Evolutionary conservation across 2,329 filamentous ascomycete genomes (phyloP).

Genomic region (Myriosclerotinia curreyana): DNA sequence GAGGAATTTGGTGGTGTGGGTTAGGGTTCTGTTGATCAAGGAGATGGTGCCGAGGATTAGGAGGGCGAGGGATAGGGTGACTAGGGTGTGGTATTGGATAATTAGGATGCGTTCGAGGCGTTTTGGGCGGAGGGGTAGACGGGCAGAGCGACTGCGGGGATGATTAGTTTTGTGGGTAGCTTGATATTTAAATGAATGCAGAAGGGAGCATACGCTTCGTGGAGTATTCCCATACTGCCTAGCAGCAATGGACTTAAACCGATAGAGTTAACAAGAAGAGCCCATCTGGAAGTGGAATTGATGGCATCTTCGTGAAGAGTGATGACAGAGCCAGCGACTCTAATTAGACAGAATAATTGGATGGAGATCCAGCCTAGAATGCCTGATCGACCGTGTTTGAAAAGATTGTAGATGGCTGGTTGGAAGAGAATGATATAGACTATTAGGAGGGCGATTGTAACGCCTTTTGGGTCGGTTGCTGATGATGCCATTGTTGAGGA

Average conservation of each 20-base stretch:
- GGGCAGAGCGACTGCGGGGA: background rate
- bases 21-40: background rate
- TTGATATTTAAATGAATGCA: too few species aligned
- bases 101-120: background rate
- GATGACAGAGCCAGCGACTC: background rate
- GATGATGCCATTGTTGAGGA: too few species aligned
- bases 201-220: background rate
- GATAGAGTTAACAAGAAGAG: conserved; percentile 1
- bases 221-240: background rate
- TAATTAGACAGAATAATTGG: background rate
- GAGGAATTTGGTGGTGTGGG: background rate
- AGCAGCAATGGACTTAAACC: conserved; percentile 4
- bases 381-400: conserved; percentile 7
- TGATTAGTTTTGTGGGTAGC: background rate
- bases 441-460: background rate
- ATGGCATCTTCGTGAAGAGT: background rate
- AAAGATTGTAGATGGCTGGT: background rate
- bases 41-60: background rate
- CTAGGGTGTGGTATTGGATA: background rate
- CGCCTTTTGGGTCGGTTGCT: too few species aligned
- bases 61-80: background rate
- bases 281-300: background rate
- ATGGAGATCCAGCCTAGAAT: conserved; percentile 14
- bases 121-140: background rate
- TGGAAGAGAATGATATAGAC: conserved; percentile 3